phyloP scores from a whole-genome alignment of 441 rosid genomes.

The Aquilaria agallochum region DNA sequence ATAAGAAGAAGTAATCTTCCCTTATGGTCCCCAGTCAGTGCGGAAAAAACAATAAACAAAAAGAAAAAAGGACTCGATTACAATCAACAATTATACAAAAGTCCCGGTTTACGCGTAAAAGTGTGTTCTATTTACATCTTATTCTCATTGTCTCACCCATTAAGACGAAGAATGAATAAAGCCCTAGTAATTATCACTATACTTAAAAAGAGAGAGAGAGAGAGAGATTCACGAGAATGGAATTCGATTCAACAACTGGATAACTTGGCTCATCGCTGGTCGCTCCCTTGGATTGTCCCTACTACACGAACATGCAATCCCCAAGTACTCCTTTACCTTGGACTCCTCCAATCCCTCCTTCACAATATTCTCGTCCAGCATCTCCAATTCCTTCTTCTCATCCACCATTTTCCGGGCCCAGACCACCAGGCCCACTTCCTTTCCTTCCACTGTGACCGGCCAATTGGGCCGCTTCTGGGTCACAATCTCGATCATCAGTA shows the following conservation, averaged over 20 bases:
- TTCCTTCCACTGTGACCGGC: constrained; percentile 28
- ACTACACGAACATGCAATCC: constrained; percentile 57
- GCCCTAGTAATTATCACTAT: too few species aligned
- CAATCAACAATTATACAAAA: too few species aligned
- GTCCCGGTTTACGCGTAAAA: too few species aligned
- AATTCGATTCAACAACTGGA: constrained; percentile 28
- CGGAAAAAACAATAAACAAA: too few species aligned
- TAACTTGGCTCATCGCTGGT: constrained; percentile 59
- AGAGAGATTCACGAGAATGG: too few species aligned
- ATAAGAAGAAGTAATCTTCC: too few species aligned
- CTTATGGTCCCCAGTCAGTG: too few species aligned
- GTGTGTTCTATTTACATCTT: too few species aligned
- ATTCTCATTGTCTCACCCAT: too few species aligned
- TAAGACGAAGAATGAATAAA: too few species aligned
- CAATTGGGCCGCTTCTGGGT: constrained; percentile 61
- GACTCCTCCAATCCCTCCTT: constrained; percentile 28
- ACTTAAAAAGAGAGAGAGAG: too few species aligned
- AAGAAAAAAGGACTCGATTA: too few species aligned
- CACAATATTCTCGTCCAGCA: constrained; percentile 36
- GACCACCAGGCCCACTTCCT: constrained; percentile 45
- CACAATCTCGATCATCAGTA: constrained; percentile 72
- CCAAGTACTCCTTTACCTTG: constrained; percentile 45
- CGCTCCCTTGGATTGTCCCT: constrained; percentile 37
- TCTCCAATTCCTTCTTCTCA: constrained; percentile 38
- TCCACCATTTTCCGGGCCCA: constrained; percentile 53